Conservation (phyloP, 768 basidiomycete species). For the Pleurotus tuber-regium region DNA sequence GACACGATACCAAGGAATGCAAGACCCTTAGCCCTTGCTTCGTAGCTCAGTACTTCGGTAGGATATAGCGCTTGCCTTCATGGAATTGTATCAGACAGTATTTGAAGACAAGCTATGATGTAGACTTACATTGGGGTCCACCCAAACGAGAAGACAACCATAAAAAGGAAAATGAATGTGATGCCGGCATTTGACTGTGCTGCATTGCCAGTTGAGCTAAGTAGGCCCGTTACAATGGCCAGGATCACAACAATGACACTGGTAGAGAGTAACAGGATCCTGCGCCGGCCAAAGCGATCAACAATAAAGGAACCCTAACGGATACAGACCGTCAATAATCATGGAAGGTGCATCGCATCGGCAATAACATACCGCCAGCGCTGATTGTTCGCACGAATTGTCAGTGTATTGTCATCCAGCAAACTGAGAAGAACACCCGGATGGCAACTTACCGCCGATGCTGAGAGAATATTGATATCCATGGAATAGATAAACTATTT, state of each 20-base stretch:
- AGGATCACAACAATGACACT: slow-evolving; percentile 35
- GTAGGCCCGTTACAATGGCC: slow-evolving; percentile 44
- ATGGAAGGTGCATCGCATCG: neutral
- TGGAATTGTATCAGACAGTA: no score
- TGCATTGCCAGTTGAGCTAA: slow-evolving; percentile 32
- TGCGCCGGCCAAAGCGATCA: slow-evolving; percentile 48
- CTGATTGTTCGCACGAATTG: slow-evolving; percentile 16
- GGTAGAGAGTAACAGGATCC: slow-evolving; percentile 39
- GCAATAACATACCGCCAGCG: slow-evolving; percentile 24
- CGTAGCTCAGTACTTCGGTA: slow-evolving; percentile 48
- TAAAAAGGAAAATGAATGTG: slow-evolving; percentile 48
- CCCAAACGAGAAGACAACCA: slow-evolving; percentile 53
- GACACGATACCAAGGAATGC: slow-evolving; percentile 45
- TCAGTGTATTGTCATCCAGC: neutral
- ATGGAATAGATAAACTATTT: no score
- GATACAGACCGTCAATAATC: neutral
- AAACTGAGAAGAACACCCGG: neutral
- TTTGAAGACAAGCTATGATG: no score
- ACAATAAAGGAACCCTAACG: slow-evolving; percentile 42
- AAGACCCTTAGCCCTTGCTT: slow-evolving; percentile 51
- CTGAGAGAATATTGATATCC: no score
- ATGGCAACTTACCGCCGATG: slow-evolving; percentile 30
- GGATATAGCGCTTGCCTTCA: slow-evolving; percentile 55
- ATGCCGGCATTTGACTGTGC: slow-evolving; percentile 49
- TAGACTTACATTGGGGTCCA: slow-evolving; percentile 53